phyloP scores from a whole-genome alignment of 345 rosid species.

The Salix udensis region DNA sequence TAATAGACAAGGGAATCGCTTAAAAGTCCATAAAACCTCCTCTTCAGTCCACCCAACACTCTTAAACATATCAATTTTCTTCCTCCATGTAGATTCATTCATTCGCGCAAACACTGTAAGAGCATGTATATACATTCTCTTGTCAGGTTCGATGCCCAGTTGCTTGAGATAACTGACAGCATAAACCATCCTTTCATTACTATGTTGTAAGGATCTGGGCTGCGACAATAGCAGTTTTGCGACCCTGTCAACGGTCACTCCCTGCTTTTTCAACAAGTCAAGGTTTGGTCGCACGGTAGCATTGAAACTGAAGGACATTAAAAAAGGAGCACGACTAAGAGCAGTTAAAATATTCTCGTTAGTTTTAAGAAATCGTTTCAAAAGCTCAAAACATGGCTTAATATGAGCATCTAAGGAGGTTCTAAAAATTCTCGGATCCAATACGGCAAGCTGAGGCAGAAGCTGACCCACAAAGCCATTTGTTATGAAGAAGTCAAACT shows the following conservation, averaged over 20 bases:
- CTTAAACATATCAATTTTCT: conserved; percentile 21
- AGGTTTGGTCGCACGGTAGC: conserved; percentile 15
- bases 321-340: conserved; percentile 14
- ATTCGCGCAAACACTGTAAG: conserved; percentile 6
- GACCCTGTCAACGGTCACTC: conserved; percentile 7
- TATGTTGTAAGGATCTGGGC: conserved; percentile 1
- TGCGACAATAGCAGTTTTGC: not conserved
- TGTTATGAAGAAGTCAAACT: conserved; percentile 16
- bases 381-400: conserved; percentile 16
- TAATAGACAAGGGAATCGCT: conserved; percentile 1
- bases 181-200: conserved; percentile 6
- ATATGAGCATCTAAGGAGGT: conserved; percentile 13
- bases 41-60: conserved; percentile 31
- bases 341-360: conserved; percentile 7
- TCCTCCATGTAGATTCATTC: conserved; percentile 13
- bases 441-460: conserved; percentile 13
- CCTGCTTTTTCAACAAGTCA: conserved; percentile 14
- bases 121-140: conserved; percentile 16
- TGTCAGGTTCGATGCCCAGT: conserved; percentile 15
- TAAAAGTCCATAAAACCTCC: conserved; percentile 18
- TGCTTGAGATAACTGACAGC: conserved; percentile 9
- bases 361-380: conserved; percentile 7
- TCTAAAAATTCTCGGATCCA: conserved; percentile 6
- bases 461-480: conserved; percentile 17
- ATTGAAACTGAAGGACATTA: conserved; percentile 3